Conservation (phyloP, 768 basidiomycete species). For the Lentinula boryana region DNA sequence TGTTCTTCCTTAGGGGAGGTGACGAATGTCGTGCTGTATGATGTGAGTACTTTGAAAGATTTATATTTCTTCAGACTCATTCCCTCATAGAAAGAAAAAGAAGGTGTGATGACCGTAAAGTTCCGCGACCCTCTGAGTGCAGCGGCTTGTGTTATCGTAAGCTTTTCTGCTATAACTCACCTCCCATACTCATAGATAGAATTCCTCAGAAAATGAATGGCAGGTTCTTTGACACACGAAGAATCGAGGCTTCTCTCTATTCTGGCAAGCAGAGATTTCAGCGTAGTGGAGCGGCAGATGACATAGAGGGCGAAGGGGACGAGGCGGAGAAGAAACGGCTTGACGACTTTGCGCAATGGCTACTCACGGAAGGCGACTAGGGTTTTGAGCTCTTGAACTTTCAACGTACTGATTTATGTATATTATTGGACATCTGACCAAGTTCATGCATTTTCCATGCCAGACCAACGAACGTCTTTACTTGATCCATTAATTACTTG, state of each 20-base stretch:
- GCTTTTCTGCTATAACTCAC: conserved; percentile 19
- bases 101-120: conserved; percentile 95
- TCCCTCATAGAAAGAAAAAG: conserved; percentile 69
- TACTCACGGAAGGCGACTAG: conserved; percentile 75
- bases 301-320: conserved; percentile 54
- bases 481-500: conserved; percentile 24
- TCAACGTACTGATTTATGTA: not conserved
- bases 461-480: not conserved
- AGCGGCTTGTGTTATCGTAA: conserved; percentile 82
- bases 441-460: not conserved
- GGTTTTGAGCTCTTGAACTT: not conserved
- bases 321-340: conserved; percentile 80
- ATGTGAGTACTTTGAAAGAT: conserved; percentile 49
- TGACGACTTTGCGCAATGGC: conserved; percentile 85
- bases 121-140: conserved; percentile 92
- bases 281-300: conserved; percentile 67
- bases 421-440: not conserved
- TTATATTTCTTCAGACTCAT: not conserved
- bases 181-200: not conserved
- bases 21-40: conserved; percentile 91
- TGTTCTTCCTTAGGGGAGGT: conserved; percentile 88
- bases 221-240: conserved; percentile 81
- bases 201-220: conserved; percentile 83
- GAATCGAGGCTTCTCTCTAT: conserved; percentile 77
- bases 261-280: conserved; percentile 77